Base-by-base conservation (phyloP, 768 basidiomycete genomes). In the Basidioascus undulatus region DNA sequence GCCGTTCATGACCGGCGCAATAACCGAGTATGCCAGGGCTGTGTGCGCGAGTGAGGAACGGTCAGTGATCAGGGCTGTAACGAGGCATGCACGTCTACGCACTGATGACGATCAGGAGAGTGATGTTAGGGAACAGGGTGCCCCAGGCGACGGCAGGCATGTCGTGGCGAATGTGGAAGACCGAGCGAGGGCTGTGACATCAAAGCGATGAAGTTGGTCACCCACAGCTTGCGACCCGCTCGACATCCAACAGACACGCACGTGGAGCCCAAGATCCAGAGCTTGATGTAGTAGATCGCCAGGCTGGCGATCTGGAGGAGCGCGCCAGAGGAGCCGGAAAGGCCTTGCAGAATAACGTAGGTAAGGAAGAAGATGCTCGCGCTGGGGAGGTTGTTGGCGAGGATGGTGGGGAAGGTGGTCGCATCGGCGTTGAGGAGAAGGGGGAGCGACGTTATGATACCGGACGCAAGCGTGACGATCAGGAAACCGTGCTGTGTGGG, bases 1-100 rank as follows among this genome's bases (percentile, higher is more conserved):
- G 7, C 87, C 87, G 47, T 83, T 87, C 62, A 92, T 86, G 53
- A 96, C 66, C 0, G 89, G 87, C 6, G 83, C 74, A 49, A 94
- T 87, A 54, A 86, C 68, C 26, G 73, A 75, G 61, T 94, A 96
- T 3, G 68, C 74, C 41, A 70, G 62, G 4, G 38, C 45, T n/a
- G n/a, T n/a, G n/a, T n/a, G n/a, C n/a, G n/a, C n/a, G n/a, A n/a
- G n/a, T n/a, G n/a, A n/a, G n/a, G n/a, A n/a, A n/a, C n/a, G n/a
- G n/a, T n/a, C n/a, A n/a, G n/a, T n/a, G n/a, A n/a, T n/a, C n/a
- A n/a, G n/a, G n/a, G n/a, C n/a, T n/a, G n/a, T n/a, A n/a, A n/a
- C n/a, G n/a, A n/a, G n/a, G n/a, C n/a, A n/a, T n/a, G n/a, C n/a
- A n/a, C n/a, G n/a, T n/a, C n/a, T n/a, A n/a, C n/a, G n/a, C n/a